Evolutionary conservation across 208 protist genomes (phyloP).

Genomic region (Trypanosoma boissoni): DNA sequence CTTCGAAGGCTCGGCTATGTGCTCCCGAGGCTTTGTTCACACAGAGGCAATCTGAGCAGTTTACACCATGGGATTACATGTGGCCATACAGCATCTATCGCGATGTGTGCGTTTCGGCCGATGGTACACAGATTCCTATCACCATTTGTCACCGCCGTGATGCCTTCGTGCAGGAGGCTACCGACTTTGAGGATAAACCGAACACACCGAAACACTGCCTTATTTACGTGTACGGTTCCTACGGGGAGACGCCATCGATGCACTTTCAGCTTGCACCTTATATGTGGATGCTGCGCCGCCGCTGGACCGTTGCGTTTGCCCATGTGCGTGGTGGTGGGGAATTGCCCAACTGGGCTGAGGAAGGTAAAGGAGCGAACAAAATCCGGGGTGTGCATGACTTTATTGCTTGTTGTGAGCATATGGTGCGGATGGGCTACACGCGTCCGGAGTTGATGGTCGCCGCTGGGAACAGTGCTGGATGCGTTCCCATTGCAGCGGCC

Average conservation of each 20-base stretch:
- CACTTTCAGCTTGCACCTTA: conserved; percentile 92
- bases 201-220: conserved; percentile 88
- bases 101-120: conserved; percentile 77
- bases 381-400: conserved; percentile 91
- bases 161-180: conserved; percentile 86
- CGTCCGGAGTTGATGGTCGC: conserved; percentile 85
- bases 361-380: conserved; percentile 78
- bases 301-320: conserved; percentile 89
- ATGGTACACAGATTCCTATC: conserved; percentile 86
- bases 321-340: conserved; percentile 93
- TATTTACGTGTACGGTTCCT: conserved; percentile 91
- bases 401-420: conserved; percentile 90
- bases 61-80: conserved; percentile 93
- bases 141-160: conserved; percentile 88
- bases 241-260: conserved; percentile 89
- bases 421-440: conserved; percentile 88
- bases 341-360: conserved; percentile 78
- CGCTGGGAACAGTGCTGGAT: conserved; percentile 90
- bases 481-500: conserved; percentile 91
- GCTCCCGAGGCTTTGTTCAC: conserved; percentile 81
- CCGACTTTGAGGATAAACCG: conserved; percentile 84
- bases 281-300: conserved; percentile 90
- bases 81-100: conserved; percentile 92
- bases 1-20: conserved; percentile 56
- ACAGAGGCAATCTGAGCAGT: conserved; percentile 88